A percentile compares a stretch with the other conserved stretches of the same genome.
Evolutionary conservation across 495 filamentous ascomycete species (phyloP).

Genomic region (Aspergillus sparsus): DNA sequence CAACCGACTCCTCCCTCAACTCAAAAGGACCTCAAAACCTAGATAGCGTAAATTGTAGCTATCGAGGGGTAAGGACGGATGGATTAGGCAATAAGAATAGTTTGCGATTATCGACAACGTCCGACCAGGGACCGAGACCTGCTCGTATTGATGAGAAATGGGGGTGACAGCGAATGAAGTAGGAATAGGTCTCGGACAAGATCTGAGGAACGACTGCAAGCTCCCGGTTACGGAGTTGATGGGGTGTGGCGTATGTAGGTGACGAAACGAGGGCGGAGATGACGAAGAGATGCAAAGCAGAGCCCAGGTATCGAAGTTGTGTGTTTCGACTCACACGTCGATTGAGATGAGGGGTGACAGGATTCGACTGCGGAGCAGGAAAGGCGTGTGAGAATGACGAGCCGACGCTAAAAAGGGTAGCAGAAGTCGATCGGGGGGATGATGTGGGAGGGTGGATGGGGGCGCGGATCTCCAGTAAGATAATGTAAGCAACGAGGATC

Average conservation of each 20-base stretch:
- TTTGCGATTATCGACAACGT: slow-evolving; percentile 15
- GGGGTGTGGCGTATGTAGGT: slow-evolving; percentile 22
- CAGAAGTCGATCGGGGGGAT: slow-evolving; percentile 30
- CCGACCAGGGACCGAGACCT: slow-evolving; percentile 19
- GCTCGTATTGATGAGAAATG: slow-evolving; percentile 19
- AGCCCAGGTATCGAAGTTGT: slow-evolving; percentile 12
- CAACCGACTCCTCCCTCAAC: slow-evolving; percentile 6
- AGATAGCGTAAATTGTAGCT: slow-evolving; percentile 9
- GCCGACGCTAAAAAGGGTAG: slow-evolving; percentile 34
- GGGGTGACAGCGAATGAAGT: slow-evolving; percentile 11
- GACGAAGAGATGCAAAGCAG: slow-evolving; percentile 13
- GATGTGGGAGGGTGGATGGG: slow-evolving; percentile 31
- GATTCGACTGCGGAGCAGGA: slow-evolving; percentile 32
- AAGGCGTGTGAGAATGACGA: slow-evolving; percentile 29
- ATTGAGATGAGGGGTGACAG: slow-evolving; percentile 28
- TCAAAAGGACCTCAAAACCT: slow-evolving; percentile 2
- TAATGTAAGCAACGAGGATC: slow-evolving; percentile 30
- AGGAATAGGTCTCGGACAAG: slow-evolving; percentile 19
- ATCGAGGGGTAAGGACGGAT: slow-evolving; percentile 13
- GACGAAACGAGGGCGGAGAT: slow-evolving; percentile 25
- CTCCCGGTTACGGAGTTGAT: slow-evolving; percentile 21
- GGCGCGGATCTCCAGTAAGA: slow-evolving; percentile 30
- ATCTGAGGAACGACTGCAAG: slow-evolving; percentile 28
- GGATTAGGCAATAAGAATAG: slow-evolving; percentile 4
- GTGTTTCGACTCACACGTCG: slow-evolving; percentile 13